A percentile compares a stretch with the other conserved stretches of the same genome.
These are phyloP conservation scores for Tuber aestivum DNA, from an alignment of 495 filamentous ascomycete genomes.

Conservation along the genomic window DNA sequence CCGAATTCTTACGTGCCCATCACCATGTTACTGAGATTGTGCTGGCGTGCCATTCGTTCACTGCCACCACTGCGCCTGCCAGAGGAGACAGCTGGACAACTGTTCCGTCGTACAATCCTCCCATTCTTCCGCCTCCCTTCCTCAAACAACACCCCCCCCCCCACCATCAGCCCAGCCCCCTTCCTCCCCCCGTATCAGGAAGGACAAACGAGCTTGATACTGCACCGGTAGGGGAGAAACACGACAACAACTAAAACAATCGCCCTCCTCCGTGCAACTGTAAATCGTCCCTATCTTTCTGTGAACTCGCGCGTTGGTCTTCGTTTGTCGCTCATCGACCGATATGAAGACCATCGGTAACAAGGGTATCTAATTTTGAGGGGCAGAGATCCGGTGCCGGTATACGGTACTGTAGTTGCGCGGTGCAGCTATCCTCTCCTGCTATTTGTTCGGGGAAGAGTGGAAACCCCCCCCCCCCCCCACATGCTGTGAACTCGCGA, in stretches of 20 bases:
- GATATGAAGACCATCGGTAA: constrained; percentile 22
- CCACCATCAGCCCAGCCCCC: constrained; percentile 7
- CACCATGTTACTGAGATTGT: neutral
- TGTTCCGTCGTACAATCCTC: neutral
- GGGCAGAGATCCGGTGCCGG: neutral
- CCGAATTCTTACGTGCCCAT: neutral
- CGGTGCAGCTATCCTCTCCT: neutral
- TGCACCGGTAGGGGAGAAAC: no score
- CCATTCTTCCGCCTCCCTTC: neutral
- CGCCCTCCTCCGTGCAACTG: neutral
- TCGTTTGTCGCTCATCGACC: constrained; percentile 16
- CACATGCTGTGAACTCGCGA: neutral
- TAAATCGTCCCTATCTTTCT: neutral
- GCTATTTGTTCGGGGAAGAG: neutral
- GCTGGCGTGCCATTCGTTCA: neutral
- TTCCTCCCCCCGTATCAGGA: constrained; percentile 3
- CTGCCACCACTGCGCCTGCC: neutral
- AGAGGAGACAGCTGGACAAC: neutral
- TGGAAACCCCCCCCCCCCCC: neutral
- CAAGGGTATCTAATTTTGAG: neutral
- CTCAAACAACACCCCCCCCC: neutral
- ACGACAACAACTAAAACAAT: constrained; percentile 35
- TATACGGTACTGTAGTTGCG: constrained; percentile 16
- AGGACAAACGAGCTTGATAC: neutral
- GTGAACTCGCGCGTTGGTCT: neutral